These are phyloP conservation scores for Oryza brachyantha DNA, from an alignment of 176 grass and related monocot genomes.

Conservation along the genomic window DNA sequence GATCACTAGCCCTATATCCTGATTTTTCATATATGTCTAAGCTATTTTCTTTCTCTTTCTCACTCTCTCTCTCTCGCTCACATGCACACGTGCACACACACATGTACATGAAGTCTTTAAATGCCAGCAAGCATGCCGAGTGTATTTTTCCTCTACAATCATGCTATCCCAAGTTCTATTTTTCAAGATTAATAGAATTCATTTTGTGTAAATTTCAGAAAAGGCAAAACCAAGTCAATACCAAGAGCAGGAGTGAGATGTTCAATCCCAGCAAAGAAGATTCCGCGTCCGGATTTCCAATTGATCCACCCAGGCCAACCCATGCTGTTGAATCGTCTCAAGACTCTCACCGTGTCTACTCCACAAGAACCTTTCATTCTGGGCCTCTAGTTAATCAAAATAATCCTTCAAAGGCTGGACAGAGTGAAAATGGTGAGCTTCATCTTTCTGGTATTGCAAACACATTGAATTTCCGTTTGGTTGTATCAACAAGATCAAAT, in stretches of 20 bases:
- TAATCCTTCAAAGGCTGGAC: slow-evolving; percentile 43
- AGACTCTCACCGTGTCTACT: slow-evolving; percentile 37
- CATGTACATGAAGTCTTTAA: not conserved
- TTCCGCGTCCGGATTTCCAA: slow-evolving; percentile 82
- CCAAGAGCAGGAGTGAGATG: slow-evolving; percentile 89
- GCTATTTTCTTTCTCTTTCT: not conserved
- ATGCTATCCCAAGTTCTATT: not conserved
- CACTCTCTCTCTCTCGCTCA: no score
- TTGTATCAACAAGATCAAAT: slow-evolving; percentile 37
- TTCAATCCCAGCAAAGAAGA: slow-evolving; percentile 84
- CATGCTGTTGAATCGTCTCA: slow-evolving; percentile 48
- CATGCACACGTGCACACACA: no score
- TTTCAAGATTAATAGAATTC: not conserved
- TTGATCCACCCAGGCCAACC: slow-evolving; percentile 66
- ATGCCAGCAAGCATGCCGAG: not conserved
- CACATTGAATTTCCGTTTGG: slow-evolving; percentile 24
- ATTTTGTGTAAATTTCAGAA: slow-evolving; percentile 51
- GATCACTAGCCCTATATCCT: not conserved
- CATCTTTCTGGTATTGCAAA: slow-evolving; percentile 34
- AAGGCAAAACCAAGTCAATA: slow-evolving; percentile 60
- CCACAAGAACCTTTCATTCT: slow-evolving; percentile 70
- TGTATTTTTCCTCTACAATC: slow-evolving; percentile 1
- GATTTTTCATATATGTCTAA: slow-evolving; percentile 8
- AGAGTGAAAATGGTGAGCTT: slow-evolving; percentile 39
- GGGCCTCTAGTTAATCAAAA: slow-evolving; percentile 79